These are phyloP conservation scores for Candida oleophila DNA, from an alignment of 805 yeast genomes.

Conservation along the genomic window DNA sequence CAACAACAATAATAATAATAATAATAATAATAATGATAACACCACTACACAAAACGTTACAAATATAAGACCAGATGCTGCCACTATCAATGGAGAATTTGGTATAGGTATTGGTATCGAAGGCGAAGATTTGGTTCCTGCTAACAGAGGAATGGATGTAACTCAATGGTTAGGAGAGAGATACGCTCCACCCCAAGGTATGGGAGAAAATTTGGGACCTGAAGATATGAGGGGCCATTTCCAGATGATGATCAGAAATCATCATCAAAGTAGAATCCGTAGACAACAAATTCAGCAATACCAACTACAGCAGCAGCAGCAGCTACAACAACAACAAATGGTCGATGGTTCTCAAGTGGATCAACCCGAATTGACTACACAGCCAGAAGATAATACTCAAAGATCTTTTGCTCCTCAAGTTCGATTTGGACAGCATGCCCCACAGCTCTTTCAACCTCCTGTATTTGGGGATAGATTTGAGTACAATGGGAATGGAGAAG, in stretches of 20 bases:
- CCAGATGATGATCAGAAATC: constrained; percentile 17
- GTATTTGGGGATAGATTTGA: constrained; percentile 31
- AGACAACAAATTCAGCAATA: constrained; percentile 3
- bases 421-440: constrained; percentile 32
- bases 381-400: constrained; percentile 3
- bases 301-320: constrained; percentile 6
- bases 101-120: constrained; percentile 27
- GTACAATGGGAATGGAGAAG: constrained; percentile 17
- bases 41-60: constrained; percentile 1
- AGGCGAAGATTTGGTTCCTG: constrained; percentile 25
- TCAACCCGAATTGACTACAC: not conserved
- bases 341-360: constrained; percentile 7
- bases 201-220: constrained; percentile 6
- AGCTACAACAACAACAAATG: constrained; percentile 8
- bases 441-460: constrained; percentile 41
- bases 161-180: constrained; percentile 19
- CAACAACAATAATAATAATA: constrained; percentile 1
- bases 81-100: constrained; percentile 16
- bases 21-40: not conserved
- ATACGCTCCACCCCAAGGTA: constrained; percentile 17
- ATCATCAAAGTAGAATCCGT: constrained; percentile 7
- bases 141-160: not conserved
- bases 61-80: constrained; percentile 7
- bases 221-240: constrained; percentile 22
- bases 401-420: constrained; percentile 4